Conservation (phyloP, 108 stramenopile genomes). For the Cyclotella choctawhatcheeana region DNA sequence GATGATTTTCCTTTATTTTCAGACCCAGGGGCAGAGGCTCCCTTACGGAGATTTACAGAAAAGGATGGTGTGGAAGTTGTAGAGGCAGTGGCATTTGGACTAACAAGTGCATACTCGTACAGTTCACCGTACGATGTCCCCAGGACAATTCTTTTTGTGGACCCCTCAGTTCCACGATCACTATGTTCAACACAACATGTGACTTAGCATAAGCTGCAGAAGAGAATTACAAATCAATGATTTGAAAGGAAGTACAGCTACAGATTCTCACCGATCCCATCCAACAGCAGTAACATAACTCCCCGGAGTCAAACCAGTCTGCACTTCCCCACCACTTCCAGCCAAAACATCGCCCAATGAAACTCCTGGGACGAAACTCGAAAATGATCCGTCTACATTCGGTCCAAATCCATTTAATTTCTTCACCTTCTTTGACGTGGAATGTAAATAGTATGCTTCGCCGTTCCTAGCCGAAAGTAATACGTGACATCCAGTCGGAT, state of each 20-base stretch:
- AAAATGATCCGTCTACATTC: conserved; percentile 60
- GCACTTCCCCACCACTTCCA: conserved; percentile 21
- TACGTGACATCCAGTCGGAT: conserved; percentile 86
- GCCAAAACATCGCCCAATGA: conserved; percentile 19
- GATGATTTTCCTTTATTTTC: conserved; percentile 37
- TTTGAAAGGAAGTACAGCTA: too few relatives aligned
- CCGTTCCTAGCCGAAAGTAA: conserved; percentile 78
- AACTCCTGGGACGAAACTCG: conserved; percentile 32
- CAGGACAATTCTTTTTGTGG: conserved; percentile 73
- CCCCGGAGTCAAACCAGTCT: conserved; percentile 67
- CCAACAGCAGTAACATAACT: conserved; percentile 85
- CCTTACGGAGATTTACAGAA: conserved; percentile 28
- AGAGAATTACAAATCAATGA: not conserved
- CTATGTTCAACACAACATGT: conserved; percentile 1
- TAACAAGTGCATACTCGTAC: conserved; percentile 75
- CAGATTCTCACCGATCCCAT: conserved; percentile 79
- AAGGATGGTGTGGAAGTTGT: conserved; percentile 30
- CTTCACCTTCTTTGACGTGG: conserved; percentile 46
- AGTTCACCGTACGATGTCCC: conserved; percentile 82
- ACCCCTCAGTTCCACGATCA: conserved; percentile 83
- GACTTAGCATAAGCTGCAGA: conserved; percentile 1
- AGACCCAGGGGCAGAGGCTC: conserved; percentile 21
- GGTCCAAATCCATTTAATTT: conserved; percentile 82
- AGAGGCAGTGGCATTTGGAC: conserved; percentile 44
- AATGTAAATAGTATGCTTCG: conserved; percentile 84